Percentiles rank a stretch among this genome's conserved stretches.
phyloP scores from a whole-genome alignment of 176 grass and related monocot genomes.

The Aegilops tauschii region DNA sequence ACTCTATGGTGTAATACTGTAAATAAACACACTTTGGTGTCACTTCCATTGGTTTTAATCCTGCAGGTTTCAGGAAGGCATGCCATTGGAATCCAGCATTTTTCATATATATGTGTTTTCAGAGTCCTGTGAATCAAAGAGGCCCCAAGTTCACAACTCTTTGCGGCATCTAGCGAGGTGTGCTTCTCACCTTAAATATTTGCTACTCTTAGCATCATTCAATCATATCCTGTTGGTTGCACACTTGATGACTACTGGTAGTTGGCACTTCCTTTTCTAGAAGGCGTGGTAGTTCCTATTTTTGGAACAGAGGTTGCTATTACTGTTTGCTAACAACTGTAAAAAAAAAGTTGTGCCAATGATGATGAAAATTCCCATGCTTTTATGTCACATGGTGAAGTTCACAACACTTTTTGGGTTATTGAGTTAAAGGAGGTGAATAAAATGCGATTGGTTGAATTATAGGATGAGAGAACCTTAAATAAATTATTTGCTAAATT shows the following conservation, averaged over 20 bases:
- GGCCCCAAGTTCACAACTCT: not conserved
- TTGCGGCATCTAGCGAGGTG: not conserved
- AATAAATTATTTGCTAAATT: conserved; percentile 34
- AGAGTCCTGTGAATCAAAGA: not conserved
- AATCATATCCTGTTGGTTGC: not conserved
- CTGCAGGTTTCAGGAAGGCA: not conserved
- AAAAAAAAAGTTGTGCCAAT: not conserved
- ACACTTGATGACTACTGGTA: not conserved
- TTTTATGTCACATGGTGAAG: conserved; percentile 22
- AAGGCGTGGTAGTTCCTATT: not conserved
- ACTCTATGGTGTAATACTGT: not conserved
- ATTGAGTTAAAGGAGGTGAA: conserved; percentile 33
- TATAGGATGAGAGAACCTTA: conserved; percentile 28
- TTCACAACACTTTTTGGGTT: conserved; percentile 15
- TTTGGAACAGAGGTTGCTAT: not conserved
- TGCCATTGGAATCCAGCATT: not conserved
- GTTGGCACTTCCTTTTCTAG: not conserved
- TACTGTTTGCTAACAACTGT: not conserved
- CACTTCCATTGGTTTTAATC: not conserved
- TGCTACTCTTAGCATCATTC: not conserved
- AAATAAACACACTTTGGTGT: not conserved
- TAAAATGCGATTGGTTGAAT: conserved; percentile 9
- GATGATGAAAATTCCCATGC: conserved; percentile 24
- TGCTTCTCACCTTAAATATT: not conserved
- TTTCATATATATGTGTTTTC: not conserved